phyloP scores from a whole-genome alignment of 2,329 filamentous ascomycete genomes.

The Hymenoscyphus occultus region DNA sequence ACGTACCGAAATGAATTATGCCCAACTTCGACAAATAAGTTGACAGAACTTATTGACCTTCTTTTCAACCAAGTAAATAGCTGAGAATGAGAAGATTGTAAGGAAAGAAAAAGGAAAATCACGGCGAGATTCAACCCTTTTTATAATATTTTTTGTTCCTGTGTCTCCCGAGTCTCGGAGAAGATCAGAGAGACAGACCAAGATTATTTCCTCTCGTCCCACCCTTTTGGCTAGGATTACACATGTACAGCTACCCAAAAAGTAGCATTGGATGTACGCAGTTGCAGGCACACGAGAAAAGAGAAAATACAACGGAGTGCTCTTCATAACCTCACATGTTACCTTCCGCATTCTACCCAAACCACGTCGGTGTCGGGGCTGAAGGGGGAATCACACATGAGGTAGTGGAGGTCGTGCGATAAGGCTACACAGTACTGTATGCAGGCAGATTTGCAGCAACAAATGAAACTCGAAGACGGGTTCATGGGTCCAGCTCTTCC shows the following conservation, averaged over 20 bases:
- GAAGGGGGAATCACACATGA: not conserved
- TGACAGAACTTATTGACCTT: not conserved
- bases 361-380: not conserved
- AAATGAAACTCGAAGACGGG: not conserved
- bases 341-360: slow-evolving; percentile 1
- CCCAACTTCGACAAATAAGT: not conserved
- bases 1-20: no score
- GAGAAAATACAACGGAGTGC: not conserved
- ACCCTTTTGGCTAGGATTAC: not conserved
- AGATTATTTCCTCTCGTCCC: not conserved
- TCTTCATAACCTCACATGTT: not conserved
- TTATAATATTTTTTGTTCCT: not conserved
- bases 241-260: slow-evolving; percentile 1
- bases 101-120: not conserved
- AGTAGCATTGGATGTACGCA: not conserved
- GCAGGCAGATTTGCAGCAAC: not conserved
- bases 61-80: not conserved
- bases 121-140: not conserved
- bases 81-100: not conserved
- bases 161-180: not conserved
- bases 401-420: not conserved
- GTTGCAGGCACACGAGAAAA: not conserved
- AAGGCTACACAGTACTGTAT: not conserved
- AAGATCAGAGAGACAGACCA: not conserved
- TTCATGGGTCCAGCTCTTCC: not conserved